phyloP scores from a whole-genome alignment of 352 stramenopile species.

The Pythium apleroticum region DNA sequence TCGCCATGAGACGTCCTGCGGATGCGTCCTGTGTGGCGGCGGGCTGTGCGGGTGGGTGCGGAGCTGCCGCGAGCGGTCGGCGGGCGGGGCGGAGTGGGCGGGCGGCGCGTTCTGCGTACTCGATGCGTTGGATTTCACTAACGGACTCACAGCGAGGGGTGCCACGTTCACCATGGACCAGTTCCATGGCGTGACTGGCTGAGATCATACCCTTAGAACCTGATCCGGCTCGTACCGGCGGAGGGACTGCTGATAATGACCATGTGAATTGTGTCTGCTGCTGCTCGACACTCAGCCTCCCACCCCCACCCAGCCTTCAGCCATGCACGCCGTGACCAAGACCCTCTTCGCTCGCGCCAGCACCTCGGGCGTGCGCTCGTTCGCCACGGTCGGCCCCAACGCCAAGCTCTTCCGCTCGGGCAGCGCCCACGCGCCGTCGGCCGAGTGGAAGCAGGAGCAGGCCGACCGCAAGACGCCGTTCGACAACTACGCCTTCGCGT shows the following conservation, averaged over 20 bases:
- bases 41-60: not conserved
- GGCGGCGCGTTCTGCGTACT: constrained; percentile 9
- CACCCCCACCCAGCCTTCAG: constrained; percentile 8
- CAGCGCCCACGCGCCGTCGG: constrained; percentile 43
- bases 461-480: constrained; percentile 48
- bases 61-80: not conserved
- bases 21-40: not conserved
- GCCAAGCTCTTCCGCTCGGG: constrained; percentile 43
- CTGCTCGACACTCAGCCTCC: constrained; percentile 9
- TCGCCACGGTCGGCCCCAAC: constrained; percentile 52
- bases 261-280: constrained; percentile 24
- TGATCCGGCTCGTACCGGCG: constrained; percentile 67
- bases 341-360: constrained; percentile 29
- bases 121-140: constrained; percentile 30
- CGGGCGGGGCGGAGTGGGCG: not conserved
- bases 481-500: constrained; percentile 60
- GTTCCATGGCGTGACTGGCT: constrained; percentile 51
- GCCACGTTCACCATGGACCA: constrained; percentile 46
- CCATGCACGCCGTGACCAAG: constrained; percentile 43
- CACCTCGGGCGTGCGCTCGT: constrained; percentile 25
- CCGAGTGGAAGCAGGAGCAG: constrained; percentile 49
- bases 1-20: not conserved
- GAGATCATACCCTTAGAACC: constrained; percentile 71
- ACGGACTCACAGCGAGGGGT: constrained; percentile 55
- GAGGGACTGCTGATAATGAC: constrained; percentile 62